Evolutionary conservation across 805 yeast species (phyloP), one percentile per base, ranked within the genome.

Genomic region (Alloascoidea hylecoeti): DNA sequence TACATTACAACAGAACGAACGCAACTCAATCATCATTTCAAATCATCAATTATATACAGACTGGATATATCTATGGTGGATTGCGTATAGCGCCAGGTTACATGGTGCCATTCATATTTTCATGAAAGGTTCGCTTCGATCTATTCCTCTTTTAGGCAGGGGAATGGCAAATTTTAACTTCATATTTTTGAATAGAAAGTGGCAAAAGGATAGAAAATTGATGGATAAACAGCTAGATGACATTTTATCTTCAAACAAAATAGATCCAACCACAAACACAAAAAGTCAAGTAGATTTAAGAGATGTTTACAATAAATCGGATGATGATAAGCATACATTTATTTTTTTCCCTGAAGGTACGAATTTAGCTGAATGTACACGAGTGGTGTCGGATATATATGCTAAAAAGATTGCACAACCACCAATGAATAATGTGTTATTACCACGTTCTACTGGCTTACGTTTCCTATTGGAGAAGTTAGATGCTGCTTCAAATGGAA

Each of bases 281-380:
- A n/a, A n/a, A n/a, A n/a, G n/a, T n/a, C n/a, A n/a, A n/a, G n/a
- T n/a, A n/a, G n/a, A n/a, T n/a, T n/a, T n/a, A n/a, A n/a, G n/a
- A n/a, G n/a, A n/a, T n/a, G n/a, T n/a, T n/a, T n/a, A n/a, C n/a
- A 78, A 75, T 50, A 49, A 57, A 16, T 57, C 65, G 45, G 38
- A 47, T 17, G 43, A 51, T 4, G 68, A 73, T 71, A 78, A 81
- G 3, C 76, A 78, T 44, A 75, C 79, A 66, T 55, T 92, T 35
- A 58, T 88, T 16, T 55, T 92, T 17, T 92, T 80, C 58, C 98
- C 98, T 1, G 98, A 92, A 56, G 98, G 98, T 4, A 92, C 98
- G 0, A 92, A 85, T 41, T 59, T 81, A 39, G 75, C 92, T 30
- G 65, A 64, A 3, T 68, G 71, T 42, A 84, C 95, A 2, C 65